phyloP scores from a whole-genome alignment of 148 eudicot species.

The Agrostemma githago region DNA sequence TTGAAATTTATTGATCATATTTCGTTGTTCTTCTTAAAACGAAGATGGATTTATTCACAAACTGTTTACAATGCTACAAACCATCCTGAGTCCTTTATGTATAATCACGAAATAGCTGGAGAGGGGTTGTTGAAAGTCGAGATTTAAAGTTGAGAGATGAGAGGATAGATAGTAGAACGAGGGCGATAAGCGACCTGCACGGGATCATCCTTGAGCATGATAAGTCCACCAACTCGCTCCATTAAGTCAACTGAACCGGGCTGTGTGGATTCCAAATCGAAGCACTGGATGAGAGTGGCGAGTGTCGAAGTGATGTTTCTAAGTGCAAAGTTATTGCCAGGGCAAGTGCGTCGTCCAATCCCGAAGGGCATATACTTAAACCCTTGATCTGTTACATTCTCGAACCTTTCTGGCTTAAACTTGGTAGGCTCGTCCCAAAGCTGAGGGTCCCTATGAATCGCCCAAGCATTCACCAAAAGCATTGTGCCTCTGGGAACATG shows the following conservation, averaged over 20 bases:
- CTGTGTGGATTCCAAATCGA: slow-evolving; percentile 23
- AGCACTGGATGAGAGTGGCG: slow-evolving; percentile 30
- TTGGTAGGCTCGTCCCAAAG: slow-evolving; percentile 23
- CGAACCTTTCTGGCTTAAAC: slow-evolving; percentile 32
- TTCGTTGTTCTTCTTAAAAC: too few species aligned
- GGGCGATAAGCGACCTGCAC: slow-evolving; percentile 17
- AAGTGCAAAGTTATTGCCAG: slow-evolving; percentile 23
- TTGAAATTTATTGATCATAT: too few species aligned
- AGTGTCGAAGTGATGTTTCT: slow-evolving; percentile 15
- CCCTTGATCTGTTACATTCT: slow-evolving; percentile 6
- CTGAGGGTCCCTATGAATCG: slow-evolving; percentile 22
- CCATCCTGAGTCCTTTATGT: too few species aligned
- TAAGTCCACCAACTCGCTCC: background rate
- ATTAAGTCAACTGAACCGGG: slow-evolving; percentile 11
- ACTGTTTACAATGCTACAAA: too few species aligned
- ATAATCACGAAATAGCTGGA: background rate
- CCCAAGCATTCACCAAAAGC: slow-evolving; percentile 33
- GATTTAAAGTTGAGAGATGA: slow-evolving; percentile 12
- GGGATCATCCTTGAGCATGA: slow-evolving; percentile 24
- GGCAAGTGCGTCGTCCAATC: slow-evolving; percentile 30
- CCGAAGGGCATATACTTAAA: slow-evolving; percentile 30
- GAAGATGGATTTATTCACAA: too few species aligned
- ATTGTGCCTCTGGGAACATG: slow-evolving; percentile 4
- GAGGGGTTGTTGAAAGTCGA: background rate
- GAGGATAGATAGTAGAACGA: slow-evolving; percentile 18